Base-by-base conservation (phyloP, 2,329 filamentous ascomycete genomes). In the Aureobasidium sp. region DNA sequence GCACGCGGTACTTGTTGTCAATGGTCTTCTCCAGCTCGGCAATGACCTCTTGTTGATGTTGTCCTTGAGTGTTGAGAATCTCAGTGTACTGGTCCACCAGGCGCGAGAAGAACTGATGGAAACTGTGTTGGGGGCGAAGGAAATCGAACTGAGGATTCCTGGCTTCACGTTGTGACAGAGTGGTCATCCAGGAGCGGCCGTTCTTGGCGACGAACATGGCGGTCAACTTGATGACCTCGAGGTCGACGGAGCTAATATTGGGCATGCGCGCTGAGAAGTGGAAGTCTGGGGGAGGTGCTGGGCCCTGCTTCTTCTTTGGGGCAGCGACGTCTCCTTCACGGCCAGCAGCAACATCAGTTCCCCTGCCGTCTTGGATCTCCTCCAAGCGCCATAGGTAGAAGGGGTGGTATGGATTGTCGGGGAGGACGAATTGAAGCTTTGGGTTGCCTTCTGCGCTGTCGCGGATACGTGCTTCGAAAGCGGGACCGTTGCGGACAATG, bases 81-180 rank as follows among this genome's bases (percentile, higher is more conserved):
- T 87, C 81, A n/a, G 88, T 88, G 74, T 97, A 97, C 72, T 99
- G 94, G 67, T 97, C 93, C 62, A 96, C 86, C 62, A 96, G 81
- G 65, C 92, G 85, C 67, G 90, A 89, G 74, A 96, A 97, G 77
- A 94, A 97, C 72, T 93, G 92, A 77, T 97, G 91, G 64, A 96
- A 86, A 69, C 90, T 96, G 78, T 99, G 94, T 69, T 96, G 95
- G 17, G 92, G 90, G 58, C 93, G 86, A 57, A 99, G 80, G 70
- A 99, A 99, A 74, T 96, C 91, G 73, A 97, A 99, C 72, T 99
- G 93, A 66, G 86, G 91, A 74, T 96, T 97, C 69, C 88, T 84
- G 19, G 88, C 83, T 77, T 99, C 93, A 65, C 90, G 85, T 75
- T 96, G 93, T 25, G 89, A 90, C 64, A 99, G 78, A 59, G 87